Evolutionary conservation across 352 stramenopile genomes (phyloP).

Genomic region (Phytopythium mirpurense): DNA sequence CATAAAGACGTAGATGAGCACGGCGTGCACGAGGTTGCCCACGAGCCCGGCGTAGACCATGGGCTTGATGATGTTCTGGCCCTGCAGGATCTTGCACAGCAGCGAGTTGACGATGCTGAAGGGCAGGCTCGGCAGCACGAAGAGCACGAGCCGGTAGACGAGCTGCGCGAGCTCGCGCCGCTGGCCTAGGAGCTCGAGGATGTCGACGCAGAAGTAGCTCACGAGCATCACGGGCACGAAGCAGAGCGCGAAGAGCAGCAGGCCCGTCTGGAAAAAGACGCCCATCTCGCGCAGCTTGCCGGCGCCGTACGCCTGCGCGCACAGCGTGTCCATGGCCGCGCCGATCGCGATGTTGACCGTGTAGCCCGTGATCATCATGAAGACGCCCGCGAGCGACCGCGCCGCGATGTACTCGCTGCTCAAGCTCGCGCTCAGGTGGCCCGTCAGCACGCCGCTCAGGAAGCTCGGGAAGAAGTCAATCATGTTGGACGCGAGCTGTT

Average conservation of each 20-base stretch:
- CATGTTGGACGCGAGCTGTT: slow-evolving; percentile 47
- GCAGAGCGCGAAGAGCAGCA: slow-evolving; percentile 57
- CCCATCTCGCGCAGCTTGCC: slow-evolving; percentile 83
- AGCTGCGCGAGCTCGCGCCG: slow-evolving; percentile 54
- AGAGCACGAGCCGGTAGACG: slow-evolving; percentile 61
- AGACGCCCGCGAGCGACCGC: slow-evolving; percentile 64
- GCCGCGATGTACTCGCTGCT: slow-evolving; percentile 80
- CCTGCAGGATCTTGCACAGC: slow-evolving; percentile 76
- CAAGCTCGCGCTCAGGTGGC: slow-evolving; percentile 50
- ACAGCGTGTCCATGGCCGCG: slow-evolving; percentile 88
- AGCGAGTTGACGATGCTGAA: slow-evolving; percentile 79
- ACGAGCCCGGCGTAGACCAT: slow-evolving; percentile 77
- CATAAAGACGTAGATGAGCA: slow-evolving; percentile 85
- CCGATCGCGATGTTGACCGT: slow-evolving; percentile 80
- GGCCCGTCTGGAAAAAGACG: slow-evolving; percentile 81
- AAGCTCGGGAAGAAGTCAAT: slow-evolving; percentile 70
- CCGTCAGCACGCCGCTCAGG: slow-evolving; percentile 59
- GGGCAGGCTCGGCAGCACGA: slow-evolving; percentile 73
- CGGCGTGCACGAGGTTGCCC: slow-evolving; percentile 73
- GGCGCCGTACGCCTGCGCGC: slow-evolving; percentile 77
- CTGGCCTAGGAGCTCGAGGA: slow-evolving; percentile 74
- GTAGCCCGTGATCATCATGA: slow-evolving; percentile 80
- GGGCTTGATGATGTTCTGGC: slow-evolving; percentile 79
- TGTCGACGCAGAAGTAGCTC: slow-evolving; percentile 73
- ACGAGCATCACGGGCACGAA: slow-evolving; percentile 55